Percentiles rank a stretch among this genome's conserved stretches.
Conservation (phyloP, 805 yeast species). For the Ogataea minuta region DNA sequence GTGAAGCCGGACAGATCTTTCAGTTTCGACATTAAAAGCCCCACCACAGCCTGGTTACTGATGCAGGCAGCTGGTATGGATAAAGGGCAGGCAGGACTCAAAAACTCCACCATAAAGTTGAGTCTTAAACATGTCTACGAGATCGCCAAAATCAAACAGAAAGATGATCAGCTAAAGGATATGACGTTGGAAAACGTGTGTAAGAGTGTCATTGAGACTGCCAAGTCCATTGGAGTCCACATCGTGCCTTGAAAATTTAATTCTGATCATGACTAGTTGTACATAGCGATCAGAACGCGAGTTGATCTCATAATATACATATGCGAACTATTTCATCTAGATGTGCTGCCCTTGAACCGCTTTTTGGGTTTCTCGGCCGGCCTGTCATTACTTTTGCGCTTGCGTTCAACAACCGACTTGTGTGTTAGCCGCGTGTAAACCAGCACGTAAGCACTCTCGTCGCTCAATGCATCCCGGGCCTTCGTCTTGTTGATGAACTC, state of each 20-base stretch:
- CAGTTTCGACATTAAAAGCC: slow-evolving; percentile 81
- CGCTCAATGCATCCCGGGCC: slow-evolving; percentile 72
- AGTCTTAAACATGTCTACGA: slow-evolving; percentile 90
- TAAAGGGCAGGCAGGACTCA: slow-evolving; percentile 75
- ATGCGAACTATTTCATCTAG: slow-evolving; percentile 8
- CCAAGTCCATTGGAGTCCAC: slow-evolving; percentile 83
- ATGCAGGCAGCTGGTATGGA: slow-evolving; percentile 75
- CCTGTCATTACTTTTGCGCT: slow-evolving; percentile 16
- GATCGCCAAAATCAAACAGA: slow-evolving; percentile 89
- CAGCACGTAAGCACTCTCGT: slow-evolving; percentile 87
- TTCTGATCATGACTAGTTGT: slow-evolving; percentile 6
- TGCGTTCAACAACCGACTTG: slow-evolving; percentile 33
- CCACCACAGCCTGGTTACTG: slow-evolving; percentile 86
- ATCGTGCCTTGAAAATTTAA: slow-evolving; percentile 37
- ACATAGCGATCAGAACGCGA: slow-evolving; percentile 13
- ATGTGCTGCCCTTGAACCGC: slow-evolving; percentile 13
- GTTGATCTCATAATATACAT: slow-evolving; percentile 15
- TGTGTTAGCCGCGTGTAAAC: slow-evolving; percentile 77
- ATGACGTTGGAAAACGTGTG: slow-evolving; percentile 72
- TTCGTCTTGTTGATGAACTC: slow-evolving; percentile 75
- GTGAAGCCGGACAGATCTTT: slow-evolving; percentile 93
- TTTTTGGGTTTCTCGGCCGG: slow-evolving; percentile 13
- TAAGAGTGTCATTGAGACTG: slow-evolving; percentile 82
- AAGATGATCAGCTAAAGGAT: slow-evolving; percentile 73
- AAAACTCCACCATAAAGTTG: slow-evolving; percentile 42